These are phyloP conservation scores for Hordeum pubiflorum DNA, from an alignment of 202 grass and related monocot species.

Conservation along the genomic window DNA sequence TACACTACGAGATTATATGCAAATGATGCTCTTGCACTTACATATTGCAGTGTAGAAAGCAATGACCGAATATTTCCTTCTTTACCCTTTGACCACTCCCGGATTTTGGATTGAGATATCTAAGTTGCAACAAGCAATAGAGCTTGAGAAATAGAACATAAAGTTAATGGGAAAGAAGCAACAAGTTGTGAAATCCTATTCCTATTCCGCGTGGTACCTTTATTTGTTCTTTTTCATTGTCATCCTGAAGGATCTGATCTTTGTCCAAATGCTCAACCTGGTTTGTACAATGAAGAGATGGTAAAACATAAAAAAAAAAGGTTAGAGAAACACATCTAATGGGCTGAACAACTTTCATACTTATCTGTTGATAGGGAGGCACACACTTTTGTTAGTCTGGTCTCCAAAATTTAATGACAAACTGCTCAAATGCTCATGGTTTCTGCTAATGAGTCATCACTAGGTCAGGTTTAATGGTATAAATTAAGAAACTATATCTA, in stretches of 20 bases:
- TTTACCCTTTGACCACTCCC: slow-evolving; percentile 90
- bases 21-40: slow-evolving; percentile 49
- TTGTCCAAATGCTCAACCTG: slow-evolving; percentile 74
- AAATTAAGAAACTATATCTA: background rate
- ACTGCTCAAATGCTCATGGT: background rate
- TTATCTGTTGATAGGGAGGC: background rate
- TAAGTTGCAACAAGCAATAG: slow-evolving; percentile 31
- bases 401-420: slow-evolving; percentile 1
- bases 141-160: slow-evolving; percentile 3
- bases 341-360: background rate
- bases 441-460: background rate
- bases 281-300: slow-evolving; percentile 11
- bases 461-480: background rate
- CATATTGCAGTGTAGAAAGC: slow-evolving; percentile 88
- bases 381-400: background rate
- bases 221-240: slow-evolving; percentile 56
- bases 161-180: slow-evolving; percentile 19
- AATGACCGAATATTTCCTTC: slow-evolving; percentile 97
- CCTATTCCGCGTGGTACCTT: slow-evolving; percentile 42
- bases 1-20: background rate
- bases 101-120: slow-evolving; percentile 73
- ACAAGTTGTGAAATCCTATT: slow-evolving; percentile 1
- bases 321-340: background rate
- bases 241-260: slow-evolving; percentile 29
- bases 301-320: background rate